These are phyloP conservation scores for Colletotrichum trifolii DNA, from an alignment of 2,329 filamentous ascomycete species.

Conservation along the genomic window DNA sequence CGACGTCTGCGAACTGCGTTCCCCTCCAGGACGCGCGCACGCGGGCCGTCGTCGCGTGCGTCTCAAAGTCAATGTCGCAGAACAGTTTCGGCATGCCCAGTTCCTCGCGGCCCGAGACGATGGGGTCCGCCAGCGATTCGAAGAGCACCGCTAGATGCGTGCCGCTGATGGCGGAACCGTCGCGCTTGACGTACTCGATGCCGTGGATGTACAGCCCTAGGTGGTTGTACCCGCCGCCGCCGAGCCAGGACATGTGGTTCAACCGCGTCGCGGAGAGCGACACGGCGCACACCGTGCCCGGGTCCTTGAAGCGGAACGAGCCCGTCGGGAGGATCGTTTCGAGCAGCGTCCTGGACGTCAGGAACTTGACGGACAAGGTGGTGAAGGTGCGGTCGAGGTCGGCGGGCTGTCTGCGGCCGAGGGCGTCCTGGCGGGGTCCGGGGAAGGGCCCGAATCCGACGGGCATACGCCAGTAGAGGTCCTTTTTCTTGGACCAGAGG, in stretches of 20 bases:
- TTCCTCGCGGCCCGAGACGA: constrained; percentile 69
- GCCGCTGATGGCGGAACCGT: constrained; percentile 58
- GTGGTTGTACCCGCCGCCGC: constrained; percentile 67
- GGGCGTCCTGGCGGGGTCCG: constrained; percentile 43
- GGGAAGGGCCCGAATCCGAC: constrained; percentile 59
- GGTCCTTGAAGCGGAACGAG: constrained; percentile 53
- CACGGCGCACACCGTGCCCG: constrained; percentile 56
- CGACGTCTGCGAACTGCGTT: constrained; percentile 52
- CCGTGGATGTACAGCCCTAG: constrained; percentile 72
- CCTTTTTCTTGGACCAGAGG: constrained; percentile 52
- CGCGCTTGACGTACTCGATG: constrained; percentile 64
- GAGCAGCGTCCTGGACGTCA: constrained; percentile 59
- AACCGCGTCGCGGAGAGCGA: constrained; percentile 56
- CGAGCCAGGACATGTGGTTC: constrained; percentile 68
- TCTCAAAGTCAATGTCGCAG: constrained; percentile 59
- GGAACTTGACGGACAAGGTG: constrained; percentile 61
- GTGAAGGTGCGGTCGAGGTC: constrained; percentile 49
- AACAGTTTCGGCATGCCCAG: constrained; percentile 71
- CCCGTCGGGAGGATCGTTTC: constrained; percentile 58
- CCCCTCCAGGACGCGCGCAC: constrained; percentile 56
- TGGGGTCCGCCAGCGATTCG: constrained; percentile 68
- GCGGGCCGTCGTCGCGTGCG: constrained; percentile 44
- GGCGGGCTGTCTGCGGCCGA: constrained; percentile 26
- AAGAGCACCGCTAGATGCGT: constrained; percentile 68
- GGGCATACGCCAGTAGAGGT: constrained; percentile 57